Conservation (phyloP, 179 eudicot genomes). For the Carnegiea gigantea region DNA sequence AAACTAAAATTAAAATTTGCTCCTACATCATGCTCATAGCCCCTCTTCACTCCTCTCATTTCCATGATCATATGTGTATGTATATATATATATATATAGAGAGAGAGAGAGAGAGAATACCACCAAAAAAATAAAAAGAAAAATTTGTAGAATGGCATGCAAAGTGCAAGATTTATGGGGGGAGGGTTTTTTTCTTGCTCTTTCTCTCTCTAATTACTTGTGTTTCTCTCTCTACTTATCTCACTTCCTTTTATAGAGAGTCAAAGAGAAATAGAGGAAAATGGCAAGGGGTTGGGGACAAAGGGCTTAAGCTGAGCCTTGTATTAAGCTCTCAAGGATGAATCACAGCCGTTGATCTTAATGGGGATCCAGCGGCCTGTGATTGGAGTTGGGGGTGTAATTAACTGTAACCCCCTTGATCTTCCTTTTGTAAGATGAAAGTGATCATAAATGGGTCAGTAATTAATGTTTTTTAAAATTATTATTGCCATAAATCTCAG, state of each 20-base stretch:
- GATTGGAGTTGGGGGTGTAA: neutral
- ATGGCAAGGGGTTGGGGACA: neutral
- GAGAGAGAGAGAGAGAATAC: too few species aligned
- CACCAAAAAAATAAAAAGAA: neutral
- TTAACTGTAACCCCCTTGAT: conserved; percentile 9
- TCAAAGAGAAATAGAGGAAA: conserved; percentile 6
- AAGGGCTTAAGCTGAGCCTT: conserved; percentile 14
- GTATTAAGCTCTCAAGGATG: conserved; percentile 5
- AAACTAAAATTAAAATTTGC: conserved; percentile 19
- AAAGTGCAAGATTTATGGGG: conserved; percentile 29
- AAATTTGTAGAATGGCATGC: neutral
- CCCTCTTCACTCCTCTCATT: conserved; percentile 24
- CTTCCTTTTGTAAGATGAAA: conserved; percentile 18
- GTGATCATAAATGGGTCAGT: conserved; percentile 6
- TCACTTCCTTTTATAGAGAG: conserved; percentile 9
- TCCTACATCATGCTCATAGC: conserved; percentile 15
- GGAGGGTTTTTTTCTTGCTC: neutral
- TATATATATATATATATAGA: too few species aligned
- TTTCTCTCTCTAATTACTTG: neutral
- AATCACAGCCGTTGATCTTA: conserved; percentile 1
- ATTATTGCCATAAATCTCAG: conserved; percentile 20
- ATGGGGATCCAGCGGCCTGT: conserved; percentile 1
- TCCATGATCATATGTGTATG: conserved; percentile 19
- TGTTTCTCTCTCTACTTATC: neutral
- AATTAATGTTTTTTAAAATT: conserved; percentile 16